Conservation (phyloP, 768 basidiomycete species). For the Phlebiopsis gigantea region DNA sequence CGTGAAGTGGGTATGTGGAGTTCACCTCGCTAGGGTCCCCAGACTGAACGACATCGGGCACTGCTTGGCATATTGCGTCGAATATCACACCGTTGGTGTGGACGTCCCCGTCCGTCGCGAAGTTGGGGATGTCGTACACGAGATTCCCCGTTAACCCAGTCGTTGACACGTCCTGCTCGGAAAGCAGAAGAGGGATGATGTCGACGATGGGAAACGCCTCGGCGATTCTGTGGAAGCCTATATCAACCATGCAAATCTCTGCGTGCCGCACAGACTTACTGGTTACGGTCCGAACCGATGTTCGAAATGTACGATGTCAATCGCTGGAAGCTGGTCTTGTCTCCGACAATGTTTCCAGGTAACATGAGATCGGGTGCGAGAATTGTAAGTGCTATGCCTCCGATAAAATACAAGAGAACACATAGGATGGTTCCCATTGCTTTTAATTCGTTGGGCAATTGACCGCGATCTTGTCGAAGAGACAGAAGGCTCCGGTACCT, state of each 20-base stretch:
- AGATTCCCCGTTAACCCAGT: neutral
- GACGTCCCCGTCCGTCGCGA: neutral
- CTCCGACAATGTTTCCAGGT: neutral
- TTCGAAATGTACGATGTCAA: neutral
- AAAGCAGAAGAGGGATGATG: neutral
- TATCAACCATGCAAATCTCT: too few species aligned
- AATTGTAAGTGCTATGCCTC: neutral
- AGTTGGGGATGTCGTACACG: slow-evolving; percentile 7
- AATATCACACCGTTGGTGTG: neutral
- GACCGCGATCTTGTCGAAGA: neutral
- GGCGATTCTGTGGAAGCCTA: neutral
- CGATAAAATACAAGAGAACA: slow-evolving; percentile 1
- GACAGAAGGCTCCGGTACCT: neutral
- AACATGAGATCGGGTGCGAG: neutral
- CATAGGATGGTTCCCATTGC: neutral
- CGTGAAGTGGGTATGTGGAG: neutral
- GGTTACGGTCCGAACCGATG: neutral
- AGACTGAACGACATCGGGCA: neutral
- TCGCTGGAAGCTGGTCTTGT: neutral
- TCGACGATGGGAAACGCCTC: slow-evolving; percentile 4
- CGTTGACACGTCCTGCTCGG: neutral
- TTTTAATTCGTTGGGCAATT: neutral
- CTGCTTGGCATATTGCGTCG: neutral
- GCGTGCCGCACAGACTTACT: neutral
- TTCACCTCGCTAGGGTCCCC: neutral